These are phyloP conservation scores for Metrosideros polymorpha DNA, from an alignment of 441 rosid species.

Conservation along the genomic window DNA sequence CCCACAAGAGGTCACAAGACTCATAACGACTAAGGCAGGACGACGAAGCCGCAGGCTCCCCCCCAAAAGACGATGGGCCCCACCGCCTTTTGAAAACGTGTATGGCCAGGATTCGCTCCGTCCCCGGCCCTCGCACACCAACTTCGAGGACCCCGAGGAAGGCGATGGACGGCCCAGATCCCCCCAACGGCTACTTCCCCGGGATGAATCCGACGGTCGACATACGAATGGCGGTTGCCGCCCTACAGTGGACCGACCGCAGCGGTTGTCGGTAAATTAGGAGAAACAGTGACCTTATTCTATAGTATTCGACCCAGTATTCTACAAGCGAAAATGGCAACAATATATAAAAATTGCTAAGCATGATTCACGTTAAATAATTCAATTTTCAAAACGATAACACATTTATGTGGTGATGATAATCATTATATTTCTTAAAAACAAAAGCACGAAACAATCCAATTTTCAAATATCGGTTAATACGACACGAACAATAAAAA, in stretches of 20 bases:
- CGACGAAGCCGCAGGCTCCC: background rate
- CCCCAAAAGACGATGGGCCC: background rate
- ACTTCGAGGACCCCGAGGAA: slow-evolving; percentile 10
- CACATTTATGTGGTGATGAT: background rate
- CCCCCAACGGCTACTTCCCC: slow-evolving; percentile 32
- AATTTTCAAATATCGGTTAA: background rate
- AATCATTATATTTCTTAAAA: background rate
- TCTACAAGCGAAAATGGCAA: background rate
- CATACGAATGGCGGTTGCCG: slow-evolving; percentile 64
- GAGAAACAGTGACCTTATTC: background rate
- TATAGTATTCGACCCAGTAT: background rate
- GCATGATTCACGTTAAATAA: no score
- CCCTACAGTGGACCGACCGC: slow-evolving; percentile 44
- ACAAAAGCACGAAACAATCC: background rate
- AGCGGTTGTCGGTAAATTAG: slow-evolving; percentile 46
- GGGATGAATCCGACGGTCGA: slow-evolving; percentile 36
- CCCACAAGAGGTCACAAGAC: background rate
- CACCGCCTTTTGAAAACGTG: slow-evolving; percentile 10
- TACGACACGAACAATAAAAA: background rate
- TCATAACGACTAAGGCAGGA: background rate
- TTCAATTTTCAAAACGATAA: background rate
- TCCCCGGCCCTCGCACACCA: slow-evolving; percentile 1
- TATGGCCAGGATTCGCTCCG: slow-evolving; percentile 34
- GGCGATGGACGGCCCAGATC: slow-evolving; percentile 37
- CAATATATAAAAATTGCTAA: background rate